These are phyloP conservation scores for Colletotrichum simmondsii DNA, from an alignment of 2,329 filamentous ascomycete genomes.

Conservation along the genomic window DNA sequence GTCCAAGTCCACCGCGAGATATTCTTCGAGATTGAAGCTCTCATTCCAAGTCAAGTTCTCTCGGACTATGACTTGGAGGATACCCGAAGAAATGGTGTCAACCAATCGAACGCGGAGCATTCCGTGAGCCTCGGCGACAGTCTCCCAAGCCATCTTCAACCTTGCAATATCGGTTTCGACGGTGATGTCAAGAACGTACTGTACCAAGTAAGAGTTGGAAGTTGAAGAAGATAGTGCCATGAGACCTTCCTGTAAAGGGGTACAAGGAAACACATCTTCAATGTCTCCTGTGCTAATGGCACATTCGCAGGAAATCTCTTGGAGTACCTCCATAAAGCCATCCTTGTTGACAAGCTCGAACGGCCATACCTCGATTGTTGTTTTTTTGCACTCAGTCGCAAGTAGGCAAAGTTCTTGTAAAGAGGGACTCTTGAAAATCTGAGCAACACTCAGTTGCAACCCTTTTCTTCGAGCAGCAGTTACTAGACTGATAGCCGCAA, in stretches of 20 bases:
- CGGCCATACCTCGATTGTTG: not conserved
- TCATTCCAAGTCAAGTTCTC: conserved; percentile 19
- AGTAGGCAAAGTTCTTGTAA: conserved; percentile 14
- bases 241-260: conserved; percentile 18
- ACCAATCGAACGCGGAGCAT: conserved; percentile 39
- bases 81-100: conserved; percentile 7
- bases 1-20: conserved; percentile 7
- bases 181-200: conserved; percentile 9
- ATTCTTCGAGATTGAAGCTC: conserved; percentile 17
- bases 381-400: not conserved
- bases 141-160: conserved; percentile 23
- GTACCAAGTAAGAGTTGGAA: conserved; percentile 13
- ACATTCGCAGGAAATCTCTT: conserved; percentile 9
- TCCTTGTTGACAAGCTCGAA: conserved; percentile 6
- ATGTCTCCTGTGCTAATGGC: conserved; percentile 1
- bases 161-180: not conserved
- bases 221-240: conserved; percentile 26
- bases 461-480: conserved; percentile 1
- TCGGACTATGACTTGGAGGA: conserved; percentile 62
- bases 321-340: not conserved
- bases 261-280: conserved; percentile 26
- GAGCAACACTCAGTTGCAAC: conserved; percentile 2
- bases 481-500: conserved; percentile 39
- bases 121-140: conserved; percentile 25
- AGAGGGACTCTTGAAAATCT: conserved; percentile 12